phyloP scores from a whole-genome alignment of 78 protist species.

The Isochrysis galbana region DNA sequence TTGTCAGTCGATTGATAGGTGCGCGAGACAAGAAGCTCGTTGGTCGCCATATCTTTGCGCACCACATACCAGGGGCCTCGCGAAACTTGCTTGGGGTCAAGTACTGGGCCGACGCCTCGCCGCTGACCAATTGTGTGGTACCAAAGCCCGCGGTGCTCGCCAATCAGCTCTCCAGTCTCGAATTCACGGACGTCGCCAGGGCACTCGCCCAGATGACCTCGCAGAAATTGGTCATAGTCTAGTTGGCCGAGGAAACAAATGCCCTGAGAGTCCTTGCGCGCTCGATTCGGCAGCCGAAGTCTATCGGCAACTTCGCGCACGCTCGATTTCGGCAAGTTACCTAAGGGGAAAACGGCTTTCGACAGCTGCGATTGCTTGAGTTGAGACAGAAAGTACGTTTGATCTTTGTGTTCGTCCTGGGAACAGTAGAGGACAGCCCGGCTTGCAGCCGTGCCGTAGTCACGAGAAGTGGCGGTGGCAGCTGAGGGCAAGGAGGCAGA shows the following conservation, averaged over 20 bases:
- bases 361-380: conserved; percentile 22
- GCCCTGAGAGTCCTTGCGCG: conserved; percentile 46
- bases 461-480: background rate
- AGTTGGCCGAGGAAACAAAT: conserved; percentile 49
- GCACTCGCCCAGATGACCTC: background rate
- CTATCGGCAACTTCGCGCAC: background rate
- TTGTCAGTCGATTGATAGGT: background rate
- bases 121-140: conserved; percentile 45
- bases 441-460: background rate
- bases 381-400: conserved; percentile 38
- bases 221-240: conserved; percentile 32
- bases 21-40: background rate
- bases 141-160: conserved; percentile 48
- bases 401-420: conserved; percentile 35
- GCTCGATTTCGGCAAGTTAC: background rate
- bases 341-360: conserved; percentile 10
- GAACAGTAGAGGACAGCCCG: background rate
- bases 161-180: background rate
- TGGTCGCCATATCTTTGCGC: background rate
- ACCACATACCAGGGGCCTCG: conserved; percentile 44
- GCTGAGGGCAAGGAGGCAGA: too few species aligned
- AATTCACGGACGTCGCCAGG: conserved; percentile 13
- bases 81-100: background rate
- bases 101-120: conserved; percentile 5
- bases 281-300: background rate